Base-by-base conservation (phyloP, 73 alveolate species). In the Paramecium sexaurelia region DNA sequence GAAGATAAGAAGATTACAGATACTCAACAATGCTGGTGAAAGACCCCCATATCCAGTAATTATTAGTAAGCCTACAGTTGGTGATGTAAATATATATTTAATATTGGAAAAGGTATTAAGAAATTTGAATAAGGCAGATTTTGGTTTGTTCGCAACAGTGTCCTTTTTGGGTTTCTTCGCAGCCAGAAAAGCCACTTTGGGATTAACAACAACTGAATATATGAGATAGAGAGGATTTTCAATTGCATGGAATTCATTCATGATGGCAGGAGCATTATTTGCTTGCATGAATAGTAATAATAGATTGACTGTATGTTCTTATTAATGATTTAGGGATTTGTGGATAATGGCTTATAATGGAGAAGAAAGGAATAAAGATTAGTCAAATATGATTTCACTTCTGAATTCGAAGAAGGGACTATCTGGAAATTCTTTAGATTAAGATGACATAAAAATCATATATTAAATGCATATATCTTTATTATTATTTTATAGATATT, bases 21-120 rank as follows among this genome's bases (percentile, higher is more conserved):
- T 39, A 3, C 41, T 94, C 82, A 71, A 86, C 20, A 87, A 82
- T 33, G 88, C 87, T 22, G 92, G 92, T 66, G 96, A 94, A 67
- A 87, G 97, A 87, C 97, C 97, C 7, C 97, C 97, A 27, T 94
- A 69, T 93, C 97, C 97, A 57, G 92, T 94, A 11, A 92, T 94
- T 24, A 92, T 82, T 45, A 94, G 85, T 29, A 57, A 41, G 8
- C 97, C 97, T 37, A 88, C 97, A 6, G 36, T 92, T 17, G 40
- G 85, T 8, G 96, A 94, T 55, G 90, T 78, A 78, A 2, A 22
- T 27, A 11, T 15, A 27, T 40, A 41, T 78, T 10, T 19, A 19
- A 78, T 78, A 19, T 39, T 78, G 43, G 8, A n/a, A n/a, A 78
- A 78, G 90, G 94, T 94, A 51, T 13, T 94, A 7, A 40, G 84